Evolutionary conservation across 176 grass and related monocot genomes (phyloP), one percentile per base, ranked within the genome.

Genomic region (Rhynchospora tenuis): DNA sequence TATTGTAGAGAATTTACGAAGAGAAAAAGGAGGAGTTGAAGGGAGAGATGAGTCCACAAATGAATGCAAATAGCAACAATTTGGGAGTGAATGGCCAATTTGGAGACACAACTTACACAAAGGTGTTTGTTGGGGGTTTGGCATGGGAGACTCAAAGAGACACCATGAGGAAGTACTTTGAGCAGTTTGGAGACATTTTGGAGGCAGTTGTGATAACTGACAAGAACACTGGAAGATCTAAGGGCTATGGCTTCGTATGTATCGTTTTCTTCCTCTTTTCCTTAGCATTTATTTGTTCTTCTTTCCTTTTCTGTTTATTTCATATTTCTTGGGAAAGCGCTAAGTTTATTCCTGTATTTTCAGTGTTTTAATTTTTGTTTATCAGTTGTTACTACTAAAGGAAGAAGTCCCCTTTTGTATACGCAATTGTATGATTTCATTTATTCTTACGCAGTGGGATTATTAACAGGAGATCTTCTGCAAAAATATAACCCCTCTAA

Each of bases 141-240:
- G 97, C 97, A 4, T 99, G 97, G 97, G 93, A 99, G 90, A 99
- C 97, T 2, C 93, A 99, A 72, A 96, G 88, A 83, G 97, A 99
- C 61, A 95, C 91, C 84, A 92, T 99, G 97, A 88, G 93, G 83
- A 92, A 93, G 83, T 93, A 99, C 81, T 99, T 99, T 59, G 97
- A 99, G 80, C 97, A 99, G 86, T 99, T 99, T 84, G 97, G 97
- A 55, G 97, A 96, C 74, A 99, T 99, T 84, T 72, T 99, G 29
- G 97, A 99, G 81, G 97, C 97, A 0, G 97, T 99, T 61, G 97
- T 99, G 71, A 99, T 99, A 86, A 96, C 91, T 28, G 97, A 99
- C 86, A 99, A 99, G 89, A 95, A 93, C 85, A 89, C 93, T 3
- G 93, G 97, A 63, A 95, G 93, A 99, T 99, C 97, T 65, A 99